Evolutionary conservation across 176 grass and related monocot genomes (phyloP).

Genomic region (Tuctoria greenei): DNA sequence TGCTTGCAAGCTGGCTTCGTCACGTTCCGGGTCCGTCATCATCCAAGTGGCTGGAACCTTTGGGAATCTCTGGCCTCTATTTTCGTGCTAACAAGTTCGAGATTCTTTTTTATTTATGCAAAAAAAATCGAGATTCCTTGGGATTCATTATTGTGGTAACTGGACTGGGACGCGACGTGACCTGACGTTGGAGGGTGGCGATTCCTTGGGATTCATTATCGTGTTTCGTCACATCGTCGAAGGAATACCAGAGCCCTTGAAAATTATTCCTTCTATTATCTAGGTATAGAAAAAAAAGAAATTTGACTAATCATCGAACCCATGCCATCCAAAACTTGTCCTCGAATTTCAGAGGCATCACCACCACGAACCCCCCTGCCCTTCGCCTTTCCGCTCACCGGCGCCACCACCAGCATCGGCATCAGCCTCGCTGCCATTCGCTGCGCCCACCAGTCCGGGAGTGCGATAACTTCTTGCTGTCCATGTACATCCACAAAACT

Average conservation of each 20-base stretch:
- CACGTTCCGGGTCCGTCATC: neutral
- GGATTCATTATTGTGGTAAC: too few relatives aligned
- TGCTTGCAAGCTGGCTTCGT: neutral
- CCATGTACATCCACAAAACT: too few relatives aligned
- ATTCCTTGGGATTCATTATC: too few relatives aligned
- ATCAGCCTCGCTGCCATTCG: neutral
- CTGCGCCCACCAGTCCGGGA: conserved; percentile 12
- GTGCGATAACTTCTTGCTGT: too few relatives aligned
- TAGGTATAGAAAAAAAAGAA: neutral
- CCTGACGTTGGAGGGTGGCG: neutral
- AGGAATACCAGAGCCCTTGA: neutral
- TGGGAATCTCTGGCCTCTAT: conserved; percentile 3
- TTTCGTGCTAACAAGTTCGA: neutral
- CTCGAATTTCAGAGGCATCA: neutral
- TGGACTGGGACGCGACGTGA: neutral
- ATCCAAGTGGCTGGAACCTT: conserved; percentile 39
- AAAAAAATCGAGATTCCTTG: neutral
- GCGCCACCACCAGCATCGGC: neutral
- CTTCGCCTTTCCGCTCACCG: conserved; percentile 15
- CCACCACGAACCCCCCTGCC: neutral
- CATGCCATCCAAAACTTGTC: neutral
- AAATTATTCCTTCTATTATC: too few relatives aligned
- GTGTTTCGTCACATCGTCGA: too few relatives aligned
- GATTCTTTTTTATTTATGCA: neutral
- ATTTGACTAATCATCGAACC: neutral